phyloP scores from a whole-genome alignment of 2,329 filamentous ascomycete genomes.

The Podosphaera leucotricha region DNA sequence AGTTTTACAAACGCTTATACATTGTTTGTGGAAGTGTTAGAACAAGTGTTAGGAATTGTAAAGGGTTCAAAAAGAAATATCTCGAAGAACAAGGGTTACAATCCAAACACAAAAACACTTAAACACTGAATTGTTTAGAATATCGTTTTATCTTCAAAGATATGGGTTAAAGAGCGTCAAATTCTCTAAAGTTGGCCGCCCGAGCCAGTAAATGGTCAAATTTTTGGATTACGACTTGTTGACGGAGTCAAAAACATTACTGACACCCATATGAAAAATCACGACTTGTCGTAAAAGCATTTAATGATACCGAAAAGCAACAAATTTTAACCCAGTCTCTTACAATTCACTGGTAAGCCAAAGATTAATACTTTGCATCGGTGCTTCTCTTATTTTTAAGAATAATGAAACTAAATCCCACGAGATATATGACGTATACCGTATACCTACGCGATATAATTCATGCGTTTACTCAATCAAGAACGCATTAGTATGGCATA shows the following conservation, averaged over 20 bases:
- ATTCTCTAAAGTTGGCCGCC: neutral
- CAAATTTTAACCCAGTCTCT: neutral
- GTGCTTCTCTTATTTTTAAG: neutral
- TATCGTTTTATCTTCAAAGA: neutral
- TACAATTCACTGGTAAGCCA: neutral
- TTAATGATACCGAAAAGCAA: neutral
- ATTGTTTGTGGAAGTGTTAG: no score
- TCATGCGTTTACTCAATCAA: neutral
- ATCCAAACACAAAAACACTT: neutral
- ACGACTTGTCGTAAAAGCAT: neutral
- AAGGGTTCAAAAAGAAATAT: neutral
- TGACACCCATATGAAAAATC: neutral
- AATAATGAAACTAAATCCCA: neutral
- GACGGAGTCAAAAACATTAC: neutral
- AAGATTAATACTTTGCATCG: neutral
- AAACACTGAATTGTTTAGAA: neutral
- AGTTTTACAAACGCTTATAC: no score
- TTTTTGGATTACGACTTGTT: neutral
- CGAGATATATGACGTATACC: neutral
- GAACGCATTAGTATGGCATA: conserved; percentile 1
- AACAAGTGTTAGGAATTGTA: neutral
- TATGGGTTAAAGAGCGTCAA: neutral
- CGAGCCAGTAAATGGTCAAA: neutral
- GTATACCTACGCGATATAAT: neutral
- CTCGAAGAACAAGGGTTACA: neutral